Percentiles rank a stretch among this genome's conserved stretches.
phyloP scores from a whole-genome alignment of 805 yeast species.

The Osmozyma mogii region DNA sequence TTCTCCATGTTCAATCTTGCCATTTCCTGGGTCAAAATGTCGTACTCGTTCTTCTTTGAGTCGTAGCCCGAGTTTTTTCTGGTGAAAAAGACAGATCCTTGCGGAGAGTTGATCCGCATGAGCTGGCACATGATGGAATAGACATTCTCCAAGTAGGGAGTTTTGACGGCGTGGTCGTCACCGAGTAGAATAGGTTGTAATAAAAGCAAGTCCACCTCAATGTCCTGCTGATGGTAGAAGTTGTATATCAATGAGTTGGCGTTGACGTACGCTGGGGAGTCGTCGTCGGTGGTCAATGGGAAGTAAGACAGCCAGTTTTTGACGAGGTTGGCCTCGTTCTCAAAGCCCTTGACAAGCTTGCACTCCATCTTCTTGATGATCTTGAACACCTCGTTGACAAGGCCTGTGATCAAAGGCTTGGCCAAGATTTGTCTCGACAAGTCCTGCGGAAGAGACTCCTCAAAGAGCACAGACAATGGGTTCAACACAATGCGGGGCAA shows the following conservation, averaged over 20 bases:
- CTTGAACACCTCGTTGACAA: conserved; percentile 64
- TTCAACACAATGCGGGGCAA: conserved; percentile 71
- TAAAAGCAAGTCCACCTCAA: conserved; percentile 67
- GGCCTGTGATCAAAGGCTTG: conserved; percentile 76
- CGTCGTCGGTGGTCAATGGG: conserved; percentile 16
- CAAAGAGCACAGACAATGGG: conserved; percentile 68
- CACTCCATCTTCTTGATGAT: conserved; percentile 74
- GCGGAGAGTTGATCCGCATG: conserved; percentile 35
- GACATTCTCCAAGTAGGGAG: conserved; percentile 84
- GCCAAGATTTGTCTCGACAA: conserved; percentile 66
- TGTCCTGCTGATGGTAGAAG: conserved; percentile 42
- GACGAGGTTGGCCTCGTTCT: conserved; percentile 54
- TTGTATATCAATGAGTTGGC: conserved; percentile 56
- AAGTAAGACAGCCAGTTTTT: conserved; percentile 44
- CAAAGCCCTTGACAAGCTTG: conserved; percentile 60
- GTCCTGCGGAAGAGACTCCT: conserved; percentile 53
- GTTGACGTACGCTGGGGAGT: conserved; percentile 14
- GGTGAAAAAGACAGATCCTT: conserved; percentile 22
- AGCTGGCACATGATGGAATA: conserved; percentile 71
- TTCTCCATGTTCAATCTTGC: conserved; percentile 11
- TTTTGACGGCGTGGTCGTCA: conserved; percentile 79
- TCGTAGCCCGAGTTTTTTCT: conserved; percentile 17
- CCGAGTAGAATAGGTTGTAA: conserved; percentile 84
- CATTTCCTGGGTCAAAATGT: conserved; percentile 15
- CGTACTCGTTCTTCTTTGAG: conserved; percentile 13